Conservation (phyloP, 2,329 filamentous ascomycete genomes). For the Scedosporium dehoogii region DNA sequence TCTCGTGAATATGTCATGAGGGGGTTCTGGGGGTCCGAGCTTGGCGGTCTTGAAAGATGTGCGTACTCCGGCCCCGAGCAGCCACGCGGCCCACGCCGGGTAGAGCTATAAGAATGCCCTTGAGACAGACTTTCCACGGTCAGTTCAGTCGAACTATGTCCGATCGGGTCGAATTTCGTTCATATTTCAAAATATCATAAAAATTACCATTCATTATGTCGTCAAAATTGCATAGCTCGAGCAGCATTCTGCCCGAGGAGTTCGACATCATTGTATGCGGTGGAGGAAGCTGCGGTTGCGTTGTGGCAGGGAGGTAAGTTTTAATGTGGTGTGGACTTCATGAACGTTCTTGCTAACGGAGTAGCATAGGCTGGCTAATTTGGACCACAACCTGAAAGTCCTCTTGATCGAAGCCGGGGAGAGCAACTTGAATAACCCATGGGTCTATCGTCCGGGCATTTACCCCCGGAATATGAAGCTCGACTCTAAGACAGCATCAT, state of each 20-base stretch:
- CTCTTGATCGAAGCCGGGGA: slow-evolving; percentile 63
- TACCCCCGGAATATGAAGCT: slow-evolving; percentile 71
- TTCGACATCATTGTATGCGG: slow-evolving; percentile 74
- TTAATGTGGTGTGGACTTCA: not conserved
- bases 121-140: no score
- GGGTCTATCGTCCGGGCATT: slow-evolving; percentile 66
- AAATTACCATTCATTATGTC: no score
- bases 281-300: slow-evolving; percentile 57
- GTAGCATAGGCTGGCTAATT: slow-evolving; percentile 53
- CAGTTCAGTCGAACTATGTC: no score
- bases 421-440: slow-evolving; percentile 68
- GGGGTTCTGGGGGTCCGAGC: not conserved
- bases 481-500: slow-evolving; percentile 72
- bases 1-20: not conserved
- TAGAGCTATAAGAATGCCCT: no score
- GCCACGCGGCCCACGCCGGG: no score
- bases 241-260: slow-evolving; percentile 51
- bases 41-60: no score
- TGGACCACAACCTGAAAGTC: slow-evolving; percentile 64
- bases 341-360: slow-evolving; percentile 22
- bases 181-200: no score
- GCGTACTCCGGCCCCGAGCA: no score
- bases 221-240: slow-evolving; percentile 18
- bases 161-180: no score
- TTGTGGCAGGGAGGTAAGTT: slow-evolving; percentile 44